Evolutionary conservation across 176 grass and related monocot species (phyloP).

Genomic region (Coix lacrymajobi): DNA sequence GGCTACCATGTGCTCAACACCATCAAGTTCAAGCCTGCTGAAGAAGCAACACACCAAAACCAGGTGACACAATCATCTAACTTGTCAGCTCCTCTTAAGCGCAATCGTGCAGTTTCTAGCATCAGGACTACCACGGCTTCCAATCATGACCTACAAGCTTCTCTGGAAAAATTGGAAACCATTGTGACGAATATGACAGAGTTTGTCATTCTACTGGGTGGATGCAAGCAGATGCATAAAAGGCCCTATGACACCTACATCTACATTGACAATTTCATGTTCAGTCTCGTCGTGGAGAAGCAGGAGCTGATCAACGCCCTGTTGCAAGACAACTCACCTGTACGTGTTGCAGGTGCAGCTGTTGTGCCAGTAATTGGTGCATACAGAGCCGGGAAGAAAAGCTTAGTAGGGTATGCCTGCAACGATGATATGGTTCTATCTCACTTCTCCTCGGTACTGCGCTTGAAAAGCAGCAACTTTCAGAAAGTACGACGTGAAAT

Average conservation of each 20-base stretch:
- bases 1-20: slow-evolving; percentile 18
- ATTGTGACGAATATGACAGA: neutral
- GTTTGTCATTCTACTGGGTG: neutral
- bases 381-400: neutral
- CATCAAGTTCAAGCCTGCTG: neutral
- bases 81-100: neutral
- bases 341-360: neutral
- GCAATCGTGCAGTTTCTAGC: neutral
- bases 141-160: neutral
- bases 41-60: neutral
- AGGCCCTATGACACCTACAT: neutral
- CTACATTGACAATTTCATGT: slow-evolving; percentile 4
- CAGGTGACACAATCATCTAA: neutral
- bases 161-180: neutral
- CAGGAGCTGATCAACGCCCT: neutral
- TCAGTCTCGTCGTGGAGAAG: neutral
- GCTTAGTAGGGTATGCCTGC: neutral
- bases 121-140: neutral
- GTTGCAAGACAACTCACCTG: neutral
- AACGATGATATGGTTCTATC: neutral
- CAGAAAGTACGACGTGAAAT: neutral
- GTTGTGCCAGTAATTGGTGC: neutral
- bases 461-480: neutral
- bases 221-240: neutral
- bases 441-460: neutral